Evolutionary conservation across 2,329 filamentous ascomycete species (phyloP), one percentile per base, ranked within the genome.

Genomic region (Apiospora phragmitis): DNA sequence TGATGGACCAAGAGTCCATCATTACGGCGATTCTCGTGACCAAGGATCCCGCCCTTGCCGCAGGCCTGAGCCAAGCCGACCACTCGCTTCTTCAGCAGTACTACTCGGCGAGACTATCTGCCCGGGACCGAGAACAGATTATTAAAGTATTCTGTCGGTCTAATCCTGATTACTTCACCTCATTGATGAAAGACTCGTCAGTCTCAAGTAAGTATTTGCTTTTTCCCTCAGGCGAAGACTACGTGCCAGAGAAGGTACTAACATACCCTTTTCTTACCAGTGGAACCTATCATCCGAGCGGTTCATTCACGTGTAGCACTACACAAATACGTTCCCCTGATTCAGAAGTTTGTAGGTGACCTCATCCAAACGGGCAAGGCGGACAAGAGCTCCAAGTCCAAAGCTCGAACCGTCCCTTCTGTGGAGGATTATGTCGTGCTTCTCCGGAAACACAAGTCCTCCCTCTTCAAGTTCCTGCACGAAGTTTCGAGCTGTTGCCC

Each of bases 221-320:
- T 16, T 4, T 51, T 6, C 3, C 49, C 6, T 7, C 8, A 1
- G 51, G 11, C 11, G 18, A 32, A 3, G 0, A 51, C 14, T 14
- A 16, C 26, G 2, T 55, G 8, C 49, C 6, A 8, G 4, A 26
- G 47, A 29, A 29, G 2, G 14, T 35, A 7, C 51, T 59, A 21
- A 59, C 49, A 4, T 29, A 4, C 29, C 51, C 18, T 21, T 16
- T 6, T 2, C 29, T 7, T 12, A 9, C 18, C 26, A 59, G 51
- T n/a, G 55, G 55, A 62, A 18, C 92, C 92, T 0, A 89, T 94
- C 71, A 93, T 96, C 70, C 87, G 93, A 29, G 83, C 86, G 3
- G 84, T 95, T 8, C 93, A 95, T 78, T 88, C 92, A 69, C 87
- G 88, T 2, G 87, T 94, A 32, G 91, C 95, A 76, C 85, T 95